Percentiles rank a stretch among this genome's conserved stretches.
Conservation (phyloP, 225 moss, liverwort and hornwort species). For the Sphagnum tenellum region DNA sequence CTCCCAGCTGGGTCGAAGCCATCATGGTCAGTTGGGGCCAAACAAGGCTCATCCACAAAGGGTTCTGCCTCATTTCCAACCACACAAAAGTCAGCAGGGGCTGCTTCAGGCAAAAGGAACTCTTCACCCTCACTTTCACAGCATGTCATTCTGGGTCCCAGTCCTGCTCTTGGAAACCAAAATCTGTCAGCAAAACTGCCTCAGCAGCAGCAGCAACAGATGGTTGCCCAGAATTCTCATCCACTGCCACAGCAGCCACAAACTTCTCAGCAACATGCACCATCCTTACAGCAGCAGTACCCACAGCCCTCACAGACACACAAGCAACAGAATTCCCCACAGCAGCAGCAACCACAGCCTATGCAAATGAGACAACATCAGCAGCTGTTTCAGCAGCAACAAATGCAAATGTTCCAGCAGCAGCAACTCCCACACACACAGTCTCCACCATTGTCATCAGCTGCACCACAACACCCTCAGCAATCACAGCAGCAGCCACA, state of each 20-base stretch:
- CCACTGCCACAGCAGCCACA: constrained; percentile 11
- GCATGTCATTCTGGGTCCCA: constrained; percentile 57
- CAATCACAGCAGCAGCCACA: too few relatives aligned
- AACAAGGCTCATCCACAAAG: constrained; percentile 41
- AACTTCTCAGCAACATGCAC: constrained; percentile 22
- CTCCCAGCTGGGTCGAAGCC: constrained; percentile 36
- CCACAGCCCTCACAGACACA: constrained; percentile 28
- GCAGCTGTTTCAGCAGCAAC: constrained; percentile 9
- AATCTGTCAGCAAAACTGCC: constrained; percentile 29
- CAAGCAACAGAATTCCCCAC: constrained; percentile 19
- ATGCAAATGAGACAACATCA: constrained; percentile 22
- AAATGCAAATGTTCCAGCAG: constrained; percentile 7
- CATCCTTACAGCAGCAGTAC: constrained; percentile 38
- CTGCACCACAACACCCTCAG: too few relatives aligned
- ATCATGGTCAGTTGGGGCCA: constrained; percentile 16
- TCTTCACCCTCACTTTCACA: constrained; percentile 33
- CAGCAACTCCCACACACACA: constrained; percentile 13
- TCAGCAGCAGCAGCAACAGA: constrained; percentile 14
- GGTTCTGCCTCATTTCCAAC: constrained; percentile 11
- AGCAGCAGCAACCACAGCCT: constrained; percentile 19
- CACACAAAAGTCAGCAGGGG: constrained; percentile 29
- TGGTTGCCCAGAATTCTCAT: constrained; percentile 23
- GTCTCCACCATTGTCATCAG: too few relatives aligned
- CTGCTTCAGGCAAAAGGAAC: constrained; percentile 35
- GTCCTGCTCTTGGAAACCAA: constrained; percentile 27